Evolutionary conservation across 2,329 filamentous ascomycete species (phyloP), one percentile per base, ranked within the genome.

Genomic region (Cladosporium colombiae): DNA sequence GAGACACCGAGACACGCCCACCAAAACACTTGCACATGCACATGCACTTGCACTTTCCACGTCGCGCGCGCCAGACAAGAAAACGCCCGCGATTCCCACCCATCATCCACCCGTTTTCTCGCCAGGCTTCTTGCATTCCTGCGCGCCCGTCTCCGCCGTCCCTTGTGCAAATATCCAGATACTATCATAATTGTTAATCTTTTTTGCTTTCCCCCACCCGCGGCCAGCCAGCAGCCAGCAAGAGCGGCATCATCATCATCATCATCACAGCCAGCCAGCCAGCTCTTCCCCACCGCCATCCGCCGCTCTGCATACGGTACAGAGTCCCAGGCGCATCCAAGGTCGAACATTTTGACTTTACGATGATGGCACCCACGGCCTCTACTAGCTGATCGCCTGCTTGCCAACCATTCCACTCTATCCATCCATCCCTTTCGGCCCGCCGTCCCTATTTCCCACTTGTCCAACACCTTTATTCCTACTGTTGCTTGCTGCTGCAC

Each of bases 271-370:
- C 18, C 37, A 44, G 14, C 33, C 16, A 33, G 33, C 33, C 33
- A 35, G 33, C 14, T 21, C n/a, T 21, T 5, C 40, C n/a, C 40
- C 40, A 21, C 40, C n/a, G n/a, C n/a, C n/a, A 18, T 46, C 40
- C 37, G 5, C 21, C 37, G 2, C 2, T 44, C 18, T n/a, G 16
- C 40, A 46, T 21, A 6, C 18, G n/a, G 18, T 40, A 18, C 37
- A 44, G 37, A n/a, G 13, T 18, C 8, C 10, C n/a, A 13, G 27
- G 3, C n/a, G 27, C 29, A 16, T 60, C 57, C 57, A 60, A 55
- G 52, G 52, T 55, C 40, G 29, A 21, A 21, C 61, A 63, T 11
- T 56, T 55, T 63, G 44, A 37, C 61, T 63, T 63, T 63, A 52
- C 35, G 35, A 63, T 63, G 61, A 55, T 63, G 61, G 60, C 60